These are phyloP conservation scores for Arthrinium puccinioides DNA, from an alignment of 2,329 filamentous ascomycete genomes.

Conservation along the genomic window DNA sequence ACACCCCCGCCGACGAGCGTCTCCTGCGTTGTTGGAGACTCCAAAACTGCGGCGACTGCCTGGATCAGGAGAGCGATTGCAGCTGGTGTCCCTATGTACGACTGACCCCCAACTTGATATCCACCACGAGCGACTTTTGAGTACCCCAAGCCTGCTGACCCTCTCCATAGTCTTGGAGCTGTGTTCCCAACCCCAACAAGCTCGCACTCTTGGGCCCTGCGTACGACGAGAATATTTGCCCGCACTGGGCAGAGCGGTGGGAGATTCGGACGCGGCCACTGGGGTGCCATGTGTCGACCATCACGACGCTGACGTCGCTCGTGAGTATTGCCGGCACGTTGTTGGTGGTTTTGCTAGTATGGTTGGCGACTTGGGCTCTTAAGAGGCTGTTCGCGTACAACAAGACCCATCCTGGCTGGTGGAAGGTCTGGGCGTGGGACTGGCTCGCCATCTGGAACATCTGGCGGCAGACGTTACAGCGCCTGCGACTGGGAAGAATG, in stretches of 20 bases:
- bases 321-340: constrained; percentile 23
- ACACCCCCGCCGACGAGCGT: constrained; percentile 32
- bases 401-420: constrained; percentile 16
- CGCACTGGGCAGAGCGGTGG: constrained; percentile 39
- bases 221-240: constrained; percentile 42
- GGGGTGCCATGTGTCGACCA: constrained; percentile 29
- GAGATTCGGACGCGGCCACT: constrained; percentile 26
- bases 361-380: constrained; percentile 7
- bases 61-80: constrained; percentile 30
- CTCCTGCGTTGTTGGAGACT: constrained; percentile 43
- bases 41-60: constrained; percentile 40
- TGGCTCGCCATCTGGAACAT: background rate
- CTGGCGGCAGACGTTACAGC: too few relatives aligned
- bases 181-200: constrained; percentile 41
- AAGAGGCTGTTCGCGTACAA: constrained; percentile 6
- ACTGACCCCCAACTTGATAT: too few relatives aligned
- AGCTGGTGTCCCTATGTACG: constrained; percentile 48
- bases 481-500: too few relatives aligned
- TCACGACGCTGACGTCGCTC: constrained; percentile 26
- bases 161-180: constrained; percentile 46
- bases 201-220: constrained; percentile 43
- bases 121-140: too few relatives aligned
- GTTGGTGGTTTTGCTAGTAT: constrained; percentile 12
- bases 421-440: constrained; percentile 18
- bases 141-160: too few relatives aligned